Conservation (phyloP, 768 basidiomycete species). For the Rubroboletus pulcherrimus region DNA sequence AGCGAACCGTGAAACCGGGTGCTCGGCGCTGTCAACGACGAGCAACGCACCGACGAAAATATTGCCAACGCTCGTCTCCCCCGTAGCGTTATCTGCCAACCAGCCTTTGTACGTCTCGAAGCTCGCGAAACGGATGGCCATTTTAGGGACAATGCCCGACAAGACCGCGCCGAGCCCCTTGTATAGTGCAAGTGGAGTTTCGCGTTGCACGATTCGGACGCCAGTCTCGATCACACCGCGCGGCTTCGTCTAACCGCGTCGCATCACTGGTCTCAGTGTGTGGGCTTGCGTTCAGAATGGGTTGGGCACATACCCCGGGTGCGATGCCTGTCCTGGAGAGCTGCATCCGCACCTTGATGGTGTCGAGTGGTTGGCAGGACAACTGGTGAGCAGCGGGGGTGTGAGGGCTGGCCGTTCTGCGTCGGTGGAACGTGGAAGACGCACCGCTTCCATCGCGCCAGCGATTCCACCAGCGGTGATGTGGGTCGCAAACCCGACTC, state of each 20-base stretch:
- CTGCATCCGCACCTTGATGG: conserved; percentile 99
- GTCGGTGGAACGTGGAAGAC: conserved; percentile 19
- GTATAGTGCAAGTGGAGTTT: conserved; percentile 94
- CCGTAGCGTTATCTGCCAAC: conserved; percentile 72
- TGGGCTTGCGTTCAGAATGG: background rate
- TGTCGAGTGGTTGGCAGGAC: conserved; percentile 91
- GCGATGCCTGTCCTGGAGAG: conserved; percentile 74
- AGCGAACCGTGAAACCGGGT: background rate
- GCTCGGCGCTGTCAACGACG: background rate
- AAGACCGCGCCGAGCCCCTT: conserved; percentile 97
- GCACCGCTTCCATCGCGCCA: conserved; percentile 87
- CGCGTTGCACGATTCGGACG: conserved; percentile 77
- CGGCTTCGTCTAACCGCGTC: conserved; percentile 69
- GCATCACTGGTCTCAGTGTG: background rate
- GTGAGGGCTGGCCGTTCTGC: background rate
- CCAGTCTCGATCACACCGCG: conserved; percentile 93
- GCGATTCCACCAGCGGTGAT: conserved; percentile 93
- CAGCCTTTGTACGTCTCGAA: conserved; percentile 92
- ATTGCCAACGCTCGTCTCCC: conserved; percentile 70
- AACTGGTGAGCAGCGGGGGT: conserved; percentile 39
- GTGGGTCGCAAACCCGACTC: conserved; percentile 83
- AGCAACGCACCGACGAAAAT: conserved; percentile 80
- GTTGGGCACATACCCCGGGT: conserved; percentile 68
- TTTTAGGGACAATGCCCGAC: conserved; percentile 97
- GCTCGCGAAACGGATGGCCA: conserved; percentile 98